Evolutionary conservation across 495 filamentous ascomycete genomes (phyloP), one percentile per base, ranked within the genome.

Genomic region (Tetracladium setigerum): DNA sequence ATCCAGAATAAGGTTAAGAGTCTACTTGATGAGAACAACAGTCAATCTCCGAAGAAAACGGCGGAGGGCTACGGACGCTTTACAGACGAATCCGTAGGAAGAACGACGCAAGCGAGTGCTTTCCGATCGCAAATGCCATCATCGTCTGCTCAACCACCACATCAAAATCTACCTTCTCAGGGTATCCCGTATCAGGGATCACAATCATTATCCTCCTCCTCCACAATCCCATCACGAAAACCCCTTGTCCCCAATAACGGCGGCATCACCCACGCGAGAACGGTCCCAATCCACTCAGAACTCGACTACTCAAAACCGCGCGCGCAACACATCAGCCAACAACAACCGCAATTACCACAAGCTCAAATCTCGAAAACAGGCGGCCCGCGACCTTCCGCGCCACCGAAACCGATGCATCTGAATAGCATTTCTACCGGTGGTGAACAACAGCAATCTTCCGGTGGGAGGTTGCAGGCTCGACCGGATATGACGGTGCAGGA

Each of bases 1-100:
- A 97, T 98, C 39, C 88, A 95, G 62, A 91, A 86, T 57, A 84
- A 89, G 56, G 87, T 98, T 43, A 84, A 91, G 62, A 81, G 73
- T 16, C 71, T 97, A 37, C 67, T 98, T n/a, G 84, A 83, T 53
- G 91, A 97, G 57, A 83, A 79, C 45, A 74, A 71, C 38, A 79
- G 79, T 54, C 67, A 72, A 6, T 66, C 74, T 3, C 67, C 72
- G 27, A 72, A 77, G 12, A 83, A 84, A 57, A 92, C 89, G 1
- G 89, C 88, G 3, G 80, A 88, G 48, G 92, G 89, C 7, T 97
- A 96, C 63, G 92, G 92, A 12, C 79, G 78, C 41, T 95, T 79
- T 61, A 85, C 89, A 5, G 84, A 90, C 45, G 58, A 27, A 55
- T 7, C 22, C 22, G 22, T 7, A 27, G 22, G 39, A 14, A 2